A percentile compares a stretch with the other conserved stretches of the same genome.
Conservation (phyloP, 768 basidiomycete genomes). For the Amanita pallidorosea region DNA sequence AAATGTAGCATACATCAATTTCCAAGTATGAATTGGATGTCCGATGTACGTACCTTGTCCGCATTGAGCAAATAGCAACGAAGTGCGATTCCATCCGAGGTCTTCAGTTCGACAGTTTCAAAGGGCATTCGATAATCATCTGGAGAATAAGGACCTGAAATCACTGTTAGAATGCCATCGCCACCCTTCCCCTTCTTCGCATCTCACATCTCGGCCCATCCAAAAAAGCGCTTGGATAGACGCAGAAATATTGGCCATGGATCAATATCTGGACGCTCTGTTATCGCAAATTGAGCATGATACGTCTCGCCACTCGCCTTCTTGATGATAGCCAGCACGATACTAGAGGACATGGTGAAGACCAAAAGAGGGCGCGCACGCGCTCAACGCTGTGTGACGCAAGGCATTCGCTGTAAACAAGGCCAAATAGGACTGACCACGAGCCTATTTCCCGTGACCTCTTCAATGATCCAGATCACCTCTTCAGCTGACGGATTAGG, state of each 20-base stretch:
- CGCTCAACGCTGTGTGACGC: neutral
- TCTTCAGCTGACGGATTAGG: too few species aligned
- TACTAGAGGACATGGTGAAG: neutral
- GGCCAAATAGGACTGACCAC: neutral
- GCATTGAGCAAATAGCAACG: constrained; percentile 3
- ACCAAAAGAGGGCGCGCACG: neutral
- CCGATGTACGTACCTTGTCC: neutral
- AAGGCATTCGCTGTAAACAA: neutral
- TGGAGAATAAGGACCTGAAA: neutral
- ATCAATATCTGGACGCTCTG: neutral
- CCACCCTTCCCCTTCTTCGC: neutral
- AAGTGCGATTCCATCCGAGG: constrained; percentile 1
- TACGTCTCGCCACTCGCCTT: neutral
- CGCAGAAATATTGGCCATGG: constrained; percentile 3
- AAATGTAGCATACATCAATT: neutral
- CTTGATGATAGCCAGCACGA: neutral
- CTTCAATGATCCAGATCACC: too few species aligned
- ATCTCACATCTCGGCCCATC: neutral
- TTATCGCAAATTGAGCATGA: neutral
- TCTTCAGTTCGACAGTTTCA: constrained; percentile 3
- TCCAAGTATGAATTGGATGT: neutral
- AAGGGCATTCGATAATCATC: neutral
- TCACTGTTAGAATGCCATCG: neutral
- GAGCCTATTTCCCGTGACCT: too few species aligned
- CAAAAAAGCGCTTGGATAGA: constrained; percentile 2